These are phyloP conservation scores for Amanita jacksonii DNA, from an alignment of 768 basidiomycete genomes.

Conservation along the genomic window DNA sequence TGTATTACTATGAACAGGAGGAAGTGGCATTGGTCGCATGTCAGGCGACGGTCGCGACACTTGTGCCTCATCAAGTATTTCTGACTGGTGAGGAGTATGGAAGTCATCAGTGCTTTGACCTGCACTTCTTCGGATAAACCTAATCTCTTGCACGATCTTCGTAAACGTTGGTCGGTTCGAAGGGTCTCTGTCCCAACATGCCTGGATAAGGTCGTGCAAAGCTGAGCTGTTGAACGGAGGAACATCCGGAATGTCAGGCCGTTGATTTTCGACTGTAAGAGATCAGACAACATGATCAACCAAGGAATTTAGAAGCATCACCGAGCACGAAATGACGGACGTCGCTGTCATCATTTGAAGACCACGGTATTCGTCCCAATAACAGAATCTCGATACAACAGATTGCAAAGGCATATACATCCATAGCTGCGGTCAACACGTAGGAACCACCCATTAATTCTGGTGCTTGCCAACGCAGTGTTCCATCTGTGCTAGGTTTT, in stretches of 20 bases:
- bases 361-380: slow-evolving; percentile 57
- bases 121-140: slow-evolving; percentile 31
- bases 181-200: slow-evolving; percentile 42
- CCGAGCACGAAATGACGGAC: slow-evolving; percentile 45
- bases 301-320: slow-evolving; percentile 13
- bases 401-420: slow-evolving; percentile 66
- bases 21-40: slow-evolving; percentile 21
- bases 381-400: slow-evolving; percentile 58
- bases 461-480: slow-evolving; percentile 64
- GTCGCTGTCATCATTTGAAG: slow-evolving; percentile 36
- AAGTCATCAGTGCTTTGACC: slow-evolving; percentile 22
- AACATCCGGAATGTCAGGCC: slow-evolving; percentile 40
- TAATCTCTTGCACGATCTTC: slow-evolving; percentile 39
- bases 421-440: slow-evolving; percentile 42
- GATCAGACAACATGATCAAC: slow-evolving; percentile 7
- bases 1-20: slow-evolving; percentile 1
- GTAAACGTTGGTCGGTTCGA: slow-evolving; percentile 43
- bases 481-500: slow-evolving; percentile 38
- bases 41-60: slow-evolving; percentile 22
- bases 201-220: slow-evolving; percentile 12
- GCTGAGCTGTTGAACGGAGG: slow-evolving; percentile 27
- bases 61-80: slow-evolving; percentile 13
- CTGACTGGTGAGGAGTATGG: background rate
- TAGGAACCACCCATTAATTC: slow-evolving; percentile 47
- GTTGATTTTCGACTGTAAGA: slow-evolving; percentile 35